phyloP scores from a whole-genome alignment of 2,329 filamentous ascomycete species.

The Aspergillus quadricinctus region DNA sequence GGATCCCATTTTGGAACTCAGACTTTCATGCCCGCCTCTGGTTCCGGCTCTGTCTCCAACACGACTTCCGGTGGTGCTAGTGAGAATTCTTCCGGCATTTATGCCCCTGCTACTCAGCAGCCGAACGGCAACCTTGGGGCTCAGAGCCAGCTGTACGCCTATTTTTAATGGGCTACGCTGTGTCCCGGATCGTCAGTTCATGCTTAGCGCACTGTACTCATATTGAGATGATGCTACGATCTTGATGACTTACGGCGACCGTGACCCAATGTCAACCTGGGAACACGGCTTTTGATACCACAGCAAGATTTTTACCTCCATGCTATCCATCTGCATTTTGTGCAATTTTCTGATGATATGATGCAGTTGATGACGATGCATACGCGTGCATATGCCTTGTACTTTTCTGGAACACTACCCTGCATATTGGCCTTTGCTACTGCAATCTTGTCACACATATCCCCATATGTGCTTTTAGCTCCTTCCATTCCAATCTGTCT shows the following conservation, averaged over 20 bases:
- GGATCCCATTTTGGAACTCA: conserved; percentile 25
- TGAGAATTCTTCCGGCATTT: conserved; percentile 27
- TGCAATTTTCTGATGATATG: conserved; percentile 15
- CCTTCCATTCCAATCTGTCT: background rate
- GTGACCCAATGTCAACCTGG: conserved; percentile 21
- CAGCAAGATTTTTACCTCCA: conserved; percentile 20
- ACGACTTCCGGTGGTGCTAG: conserved; percentile 23
- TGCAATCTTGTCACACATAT: background rate
- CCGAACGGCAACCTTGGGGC: conserved; percentile 23
- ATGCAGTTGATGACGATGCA: conserved; percentile 14
- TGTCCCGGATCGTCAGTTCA: conserved; percentile 15
- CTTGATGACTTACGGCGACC: conserved; percentile 26
- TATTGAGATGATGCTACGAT: conserved; percentile 38
- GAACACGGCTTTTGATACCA: conserved; percentile 18
- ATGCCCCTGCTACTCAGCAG: conserved; percentile 26
- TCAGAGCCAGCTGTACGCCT: conserved; percentile 29
- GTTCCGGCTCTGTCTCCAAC: conserved; percentile 19
- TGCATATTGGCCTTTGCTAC: conserved; percentile 9
- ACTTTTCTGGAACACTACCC: conserved; percentile 16
- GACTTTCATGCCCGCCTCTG: conserved; percentile 19
- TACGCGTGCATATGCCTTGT: conserved; percentile 17
- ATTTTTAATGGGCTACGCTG: conserved; percentile 25
- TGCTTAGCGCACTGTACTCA: conserved; percentile 32
- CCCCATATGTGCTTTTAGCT: conserved; percentile 10
- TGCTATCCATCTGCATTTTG: conserved; percentile 19